Evolutionary conservation across 768 basidiomycete genomes (phyloP), one percentile per base, ranked within the genome.

Genomic region (Neoboletus brunneissimus): DNA sequence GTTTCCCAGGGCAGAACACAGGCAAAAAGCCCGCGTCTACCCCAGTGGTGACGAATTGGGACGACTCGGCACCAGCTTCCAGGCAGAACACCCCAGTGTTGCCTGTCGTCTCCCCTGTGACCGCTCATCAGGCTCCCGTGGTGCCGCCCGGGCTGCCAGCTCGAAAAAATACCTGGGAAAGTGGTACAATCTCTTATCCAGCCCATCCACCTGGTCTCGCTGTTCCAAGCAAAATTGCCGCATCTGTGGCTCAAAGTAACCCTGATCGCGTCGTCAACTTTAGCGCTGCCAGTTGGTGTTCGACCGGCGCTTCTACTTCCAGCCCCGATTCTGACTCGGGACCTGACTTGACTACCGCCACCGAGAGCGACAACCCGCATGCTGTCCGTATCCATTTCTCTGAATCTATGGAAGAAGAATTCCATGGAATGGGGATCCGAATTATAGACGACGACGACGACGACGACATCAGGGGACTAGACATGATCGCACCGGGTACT

Each of bases 321-420:
- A 70, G 64, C 53, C 68, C 64, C 9, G 71, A 70, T 40, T 62
- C 69, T 10, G 64, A 70, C 42, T 65, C 54, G 41, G 61, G 62
- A 23, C 64, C 66, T 22, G 67, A 68, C 51, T 57, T 58, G n/a
- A 56, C 62, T 15, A 57, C 59, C 20, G 47, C 67, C 42, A 64
- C 62, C 3, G 65, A 63, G 20, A 61, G 65, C 11, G 65, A 72
- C 43, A 57, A 72, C 29, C 69, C 65, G 5, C 54, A 59, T 47
- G 54, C 27, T 6, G 53, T 63, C 40, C 60, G 56, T 35, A 51
- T 72, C 41, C 47, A 61, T n/a, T 65, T 67, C 38, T 64, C 63
- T 5, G 71, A 64, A 20, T 59, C 59, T 5, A 65, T 71, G 60
- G 70, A 71, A 27, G 63, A 65, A 51, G 71, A 69, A 18, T 67